Evolutionary conservation across 257 asterid genomes (phyloP).

Genomic region (Fraxinus cuspidata): DNA sequence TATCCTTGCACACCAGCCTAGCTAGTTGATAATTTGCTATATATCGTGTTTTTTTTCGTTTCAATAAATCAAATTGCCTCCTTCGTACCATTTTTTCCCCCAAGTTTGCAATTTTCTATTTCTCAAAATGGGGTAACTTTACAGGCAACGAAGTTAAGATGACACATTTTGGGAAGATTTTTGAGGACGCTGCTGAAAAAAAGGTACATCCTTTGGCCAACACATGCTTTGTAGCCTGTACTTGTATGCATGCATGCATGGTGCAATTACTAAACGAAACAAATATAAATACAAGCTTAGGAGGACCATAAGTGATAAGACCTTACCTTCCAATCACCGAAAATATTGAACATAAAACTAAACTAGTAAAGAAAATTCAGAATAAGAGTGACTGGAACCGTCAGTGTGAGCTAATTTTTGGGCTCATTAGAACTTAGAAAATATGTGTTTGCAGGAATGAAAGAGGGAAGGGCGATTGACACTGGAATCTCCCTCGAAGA

Average conservation of each 20-base stretch:
- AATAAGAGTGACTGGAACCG: too few species aligned
- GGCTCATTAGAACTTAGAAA: background rate
- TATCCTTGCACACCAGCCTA: background rate
- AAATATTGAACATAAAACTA: too few species aligned
- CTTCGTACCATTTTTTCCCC: background rate
- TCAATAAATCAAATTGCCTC: background rate
- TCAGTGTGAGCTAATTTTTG: background rate
- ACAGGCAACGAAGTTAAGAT: slow-evolving; percentile 29
- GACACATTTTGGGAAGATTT: slow-evolving; percentile 21
- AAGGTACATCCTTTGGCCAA: slow-evolving; percentile 15
- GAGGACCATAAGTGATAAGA: too few species aligned
- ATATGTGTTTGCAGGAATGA: slow-evolving; percentile 16
- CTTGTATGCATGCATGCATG: slow-evolving; percentile 17
- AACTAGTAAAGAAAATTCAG: too few species aligned
- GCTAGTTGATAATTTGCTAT: background rate
- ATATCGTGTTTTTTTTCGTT: background rate
- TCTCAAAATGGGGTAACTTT: too few species aligned
- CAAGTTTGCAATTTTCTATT: too few species aligned
- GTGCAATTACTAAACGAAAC: background rate
- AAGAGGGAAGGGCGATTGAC: slow-evolving; percentile 38
- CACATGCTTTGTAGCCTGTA: background rate
- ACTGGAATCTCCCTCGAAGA: slow-evolving; percentile 31
- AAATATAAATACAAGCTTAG: too few species aligned
- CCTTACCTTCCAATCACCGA: too few species aligned
- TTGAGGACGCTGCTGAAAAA: slow-evolving; percentile 18